Base-by-base conservation (phyloP, 2,329 filamentous ascomycete genomes). In the Colletotrichum coccodes region DNA sequence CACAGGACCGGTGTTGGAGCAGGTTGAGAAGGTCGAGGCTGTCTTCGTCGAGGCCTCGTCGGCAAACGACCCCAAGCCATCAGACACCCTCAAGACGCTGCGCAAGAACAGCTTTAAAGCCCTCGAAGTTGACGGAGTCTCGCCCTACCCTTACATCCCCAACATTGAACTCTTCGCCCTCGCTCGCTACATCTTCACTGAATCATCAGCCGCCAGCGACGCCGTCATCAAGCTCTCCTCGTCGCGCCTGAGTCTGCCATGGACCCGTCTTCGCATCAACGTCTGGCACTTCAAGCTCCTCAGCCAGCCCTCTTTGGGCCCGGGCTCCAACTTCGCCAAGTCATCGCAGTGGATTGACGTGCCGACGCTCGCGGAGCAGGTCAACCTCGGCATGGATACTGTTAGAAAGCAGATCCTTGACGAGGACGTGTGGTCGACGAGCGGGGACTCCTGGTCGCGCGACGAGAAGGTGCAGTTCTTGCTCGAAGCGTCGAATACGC, bases 131-230 rank as follows among this genome's bases (percentile, higher is more conserved):
- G 96, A 99, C 78, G 96, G 96, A 12, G 91, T 97, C 52, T 91
- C 93, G 0, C 92, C 93, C 0, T 99, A 98, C 79, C 89, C 91
- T 54, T 86, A 97, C 66, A 94, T 94, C 23, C 94, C 95, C 0
- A 88, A 92, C 72, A 85, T 97, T 16, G 94, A 98, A 76, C 86
- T 98, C 1, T 92, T 98, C 71, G 91, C 90, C 71, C 83, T 98
- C 7, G 93, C 95, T 3, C 80, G 83, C 30, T 83, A 83, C 71
- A 77, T 88, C 32, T 82, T 89, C 62, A 78, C 79, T 2, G 69
- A 70, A 6, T 68, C 2, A 1, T 66, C 6, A 61, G 79, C 16
- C 68, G 75, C 72, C 9, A 53, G 68, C 18, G 68, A 71, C 1
- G 75, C 73, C 58, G 64, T 75, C 1, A 46, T 80, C 16, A 69